Evolutionary conservation across 176 grass and related monocot genomes (phyloP).

Genomic region (Saccharum spontaneum): DNA sequence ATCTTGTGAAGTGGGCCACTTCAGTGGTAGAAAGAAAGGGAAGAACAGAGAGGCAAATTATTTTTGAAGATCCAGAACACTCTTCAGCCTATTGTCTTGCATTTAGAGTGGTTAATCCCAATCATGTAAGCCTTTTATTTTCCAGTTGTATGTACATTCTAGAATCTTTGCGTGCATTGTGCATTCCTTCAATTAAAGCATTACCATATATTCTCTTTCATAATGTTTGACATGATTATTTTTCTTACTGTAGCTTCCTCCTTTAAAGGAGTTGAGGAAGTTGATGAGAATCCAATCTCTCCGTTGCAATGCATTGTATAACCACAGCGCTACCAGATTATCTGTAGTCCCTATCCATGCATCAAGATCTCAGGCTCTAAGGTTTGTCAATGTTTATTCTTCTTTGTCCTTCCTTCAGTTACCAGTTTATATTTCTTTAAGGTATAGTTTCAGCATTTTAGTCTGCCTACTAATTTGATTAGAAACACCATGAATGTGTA

Average conservation of each 20-base stretch:
- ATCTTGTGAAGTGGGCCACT: constrained; percentile 80
- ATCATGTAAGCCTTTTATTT: constrained; percentile 63
- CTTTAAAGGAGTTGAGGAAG: constrained; percentile 63
- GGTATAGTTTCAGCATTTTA: background rate
- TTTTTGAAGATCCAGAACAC: constrained; percentile 75
- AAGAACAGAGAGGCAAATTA: constrained; percentile 67
- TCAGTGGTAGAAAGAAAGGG: constrained; percentile 62
- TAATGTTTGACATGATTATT: background rate
- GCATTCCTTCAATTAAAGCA: background rate
- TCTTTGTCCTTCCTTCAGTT: background rate
- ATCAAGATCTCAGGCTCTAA: constrained; percentile 84
- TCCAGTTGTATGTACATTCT: background rate
- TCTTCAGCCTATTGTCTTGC: constrained; percentile 79
- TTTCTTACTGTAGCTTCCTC: constrained; percentile 52
- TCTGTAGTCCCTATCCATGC: constrained; percentile 81
- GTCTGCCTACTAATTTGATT: constrained; percentile 20
- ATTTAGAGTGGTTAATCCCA: constrained; percentile 81
- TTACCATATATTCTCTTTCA: background rate
- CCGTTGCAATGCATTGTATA: constrained; percentile 75
- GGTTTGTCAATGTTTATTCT: constrained; percentile 38
- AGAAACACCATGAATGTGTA: background rate
- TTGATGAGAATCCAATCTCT: constrained; percentile 81
- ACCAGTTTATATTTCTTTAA: constrained; percentile 3
- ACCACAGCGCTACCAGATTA: constrained; percentile 59
- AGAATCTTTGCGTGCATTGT: background rate